These are phyloP conservation scores for Litchi chinensis DNA, from an alignment of 345 rosid species.

Conservation along the genomic window DNA sequence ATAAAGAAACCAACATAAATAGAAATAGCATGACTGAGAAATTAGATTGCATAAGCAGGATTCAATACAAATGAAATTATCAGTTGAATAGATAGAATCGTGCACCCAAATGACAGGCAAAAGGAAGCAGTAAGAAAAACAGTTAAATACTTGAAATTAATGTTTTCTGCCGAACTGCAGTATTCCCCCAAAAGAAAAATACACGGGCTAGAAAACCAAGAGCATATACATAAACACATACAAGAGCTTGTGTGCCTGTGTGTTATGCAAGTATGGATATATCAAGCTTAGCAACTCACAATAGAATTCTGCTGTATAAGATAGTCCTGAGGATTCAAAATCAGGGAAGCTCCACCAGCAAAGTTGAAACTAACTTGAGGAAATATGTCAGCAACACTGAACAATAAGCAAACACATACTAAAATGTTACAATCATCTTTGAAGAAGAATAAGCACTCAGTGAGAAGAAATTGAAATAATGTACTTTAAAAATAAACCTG, in stretches of 20 bases:
- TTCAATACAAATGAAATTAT: not conserved
- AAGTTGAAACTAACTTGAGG: conserved; percentile 93
- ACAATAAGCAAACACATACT: conserved; percentile 23
- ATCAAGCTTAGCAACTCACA: conserved; percentile 52
- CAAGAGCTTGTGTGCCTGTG: not conserved
- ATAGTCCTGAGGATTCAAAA: conserved; percentile 75
- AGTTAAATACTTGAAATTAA: not conserved
- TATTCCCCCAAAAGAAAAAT: not conserved
- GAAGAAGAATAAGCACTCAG: conserved; percentile 1
- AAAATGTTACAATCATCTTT: conserved; percentile 15
- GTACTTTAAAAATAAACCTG: conserved; percentile 50
- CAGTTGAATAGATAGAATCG: not conserved
- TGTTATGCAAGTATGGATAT: not conserved
- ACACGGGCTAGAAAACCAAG: not conserved
- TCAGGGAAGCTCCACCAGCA: conserved; percentile 84
- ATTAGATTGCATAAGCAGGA: not conserved
- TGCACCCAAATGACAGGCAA: not conserved
- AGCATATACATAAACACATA: not conserved
- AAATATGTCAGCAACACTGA: conserved; percentile 65
- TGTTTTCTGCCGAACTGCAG: not conserved
- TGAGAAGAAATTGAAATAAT: conserved; percentile 9
- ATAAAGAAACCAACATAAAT: not conserved
- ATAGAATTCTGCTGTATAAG: conserved; percentile 71
- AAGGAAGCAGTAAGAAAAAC: not conserved
- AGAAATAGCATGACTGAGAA: not conserved